Percentiles rank a stretch among this genome's conserved stretches.
These are phyloP conservation scores for Vickermania spadyakhi DNA, from an alignment of 208 protist genomes.

Conservation along the genomic window DNA sequence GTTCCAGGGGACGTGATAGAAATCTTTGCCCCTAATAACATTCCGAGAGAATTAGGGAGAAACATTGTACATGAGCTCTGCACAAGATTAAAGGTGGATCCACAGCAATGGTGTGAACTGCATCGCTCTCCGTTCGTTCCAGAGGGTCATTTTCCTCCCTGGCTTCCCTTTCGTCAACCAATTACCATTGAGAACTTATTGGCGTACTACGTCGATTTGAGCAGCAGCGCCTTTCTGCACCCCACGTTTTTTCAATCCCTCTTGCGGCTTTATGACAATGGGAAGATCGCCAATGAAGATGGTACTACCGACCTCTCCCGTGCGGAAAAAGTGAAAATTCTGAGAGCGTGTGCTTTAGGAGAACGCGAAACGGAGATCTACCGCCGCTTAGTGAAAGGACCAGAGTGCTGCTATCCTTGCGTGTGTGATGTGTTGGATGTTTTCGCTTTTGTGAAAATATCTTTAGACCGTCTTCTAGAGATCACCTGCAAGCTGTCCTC, in stretches of 20 bases:
- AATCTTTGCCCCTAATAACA: conserved; percentile 57
- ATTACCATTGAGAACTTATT: conserved; percentile 62
- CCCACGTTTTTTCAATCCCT: conserved; percentile 70
- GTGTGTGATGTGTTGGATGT: conserved; percentile 58
- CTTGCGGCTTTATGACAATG: conserved; percentile 34
- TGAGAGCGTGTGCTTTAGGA: conserved; percentile 33
- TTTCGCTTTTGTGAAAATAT: conserved; percentile 64
- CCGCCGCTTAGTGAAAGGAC: conserved; percentile 9
- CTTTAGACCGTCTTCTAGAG: conserved; percentile 69
- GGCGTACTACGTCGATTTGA: conserved; percentile 71
- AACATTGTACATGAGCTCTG: conserved; percentile 60
- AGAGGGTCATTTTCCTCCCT: conserved; percentile 63
- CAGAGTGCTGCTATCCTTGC: conserved; percentile 46
- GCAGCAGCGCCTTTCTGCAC: conserved; percentile 69
- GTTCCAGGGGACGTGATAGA: conserved; percentile 20
- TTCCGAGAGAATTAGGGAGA: neutral
- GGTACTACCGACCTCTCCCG: neutral
- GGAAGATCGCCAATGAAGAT: conserved; percentile 9
- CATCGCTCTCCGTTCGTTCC: conserved; percentile 75
- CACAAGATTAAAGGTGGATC: conserved; percentile 28
- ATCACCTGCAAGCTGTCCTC: conserved; percentile 60
- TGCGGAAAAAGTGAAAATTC: conserved; percentile 24
- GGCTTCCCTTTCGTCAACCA: conserved; percentile 51
- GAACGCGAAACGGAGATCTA: conserved; percentile 29
- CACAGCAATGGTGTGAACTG: conserved; percentile 48